Evolutionary conservation across 2,329 filamentous ascomycete genomes (phyloP), one percentile per base, ranked within the genome.

Genomic region (Polytolypa hystricis): DNA sequence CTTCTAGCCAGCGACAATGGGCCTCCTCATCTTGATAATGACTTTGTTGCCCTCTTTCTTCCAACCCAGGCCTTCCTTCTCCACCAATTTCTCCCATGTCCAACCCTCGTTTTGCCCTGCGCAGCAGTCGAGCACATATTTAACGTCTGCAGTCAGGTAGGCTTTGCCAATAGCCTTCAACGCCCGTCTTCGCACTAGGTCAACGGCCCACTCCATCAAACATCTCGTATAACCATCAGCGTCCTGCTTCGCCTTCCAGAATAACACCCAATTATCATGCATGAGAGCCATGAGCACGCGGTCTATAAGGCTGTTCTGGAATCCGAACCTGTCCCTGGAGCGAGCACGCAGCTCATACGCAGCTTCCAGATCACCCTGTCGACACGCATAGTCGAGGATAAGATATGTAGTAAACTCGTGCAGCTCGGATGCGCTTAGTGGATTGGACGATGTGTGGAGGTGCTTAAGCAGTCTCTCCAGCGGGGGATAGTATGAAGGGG

Each of bases 401-500:
- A 85, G 70, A 51, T 94, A 93, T 20, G 76, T 74, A 2, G 78
- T 74, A 35, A 93, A 81, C 50, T 96, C 91, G 33, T 79, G 74
- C 3, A 85, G 61, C 53, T 94, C 86, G 4, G 80, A 67, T 2
- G 69, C 65, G 0, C 81, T 76, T 14, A 96, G 73, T 3, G 79
- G 78, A 33, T 78, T 73, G 2, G 67, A 58, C 0, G 71, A 66
- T 5, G 58, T 56, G 49, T 93, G 82, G 42, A 96, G 77, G 5
- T 65, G 62, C 30, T 77, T 71, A 9, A 98, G 67, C 2, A 95
- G 71, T 49, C 93, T 77, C 26, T 82, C 71, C 15, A 96, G 74
- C 1, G 89, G 85, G 0, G 89, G 85, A 45, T 89, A 81, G 57
- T 96, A 98, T 1, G 86, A 86, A 48, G 93, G 84, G 48, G 81